Evolutionary conservation across 768 basidiomycete genomes (phyloP).

Genomic region (Podaxis sp.): DNA sequence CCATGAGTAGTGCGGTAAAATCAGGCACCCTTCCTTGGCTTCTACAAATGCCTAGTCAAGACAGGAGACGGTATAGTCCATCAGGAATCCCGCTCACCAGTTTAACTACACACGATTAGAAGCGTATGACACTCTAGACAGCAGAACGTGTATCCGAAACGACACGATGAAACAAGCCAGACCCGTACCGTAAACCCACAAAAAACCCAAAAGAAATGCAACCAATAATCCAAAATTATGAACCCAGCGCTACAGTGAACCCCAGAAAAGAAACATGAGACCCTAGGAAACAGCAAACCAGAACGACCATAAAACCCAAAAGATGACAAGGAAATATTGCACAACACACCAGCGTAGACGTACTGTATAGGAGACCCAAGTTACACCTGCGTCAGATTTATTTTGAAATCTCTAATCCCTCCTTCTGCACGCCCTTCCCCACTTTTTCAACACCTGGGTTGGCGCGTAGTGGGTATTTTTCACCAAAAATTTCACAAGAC

Average conservation of each 20-base stretch:
- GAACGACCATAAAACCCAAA: background rate
- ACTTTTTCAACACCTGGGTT: background rate
- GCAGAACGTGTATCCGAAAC: background rate
- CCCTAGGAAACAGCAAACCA: background rate
- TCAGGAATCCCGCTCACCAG: background rate
- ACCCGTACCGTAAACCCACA: background rate
- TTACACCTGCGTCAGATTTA: background rate
- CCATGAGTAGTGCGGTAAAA: background rate
- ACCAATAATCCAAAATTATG: conserved; percentile 1
- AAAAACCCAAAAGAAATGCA: background rate
- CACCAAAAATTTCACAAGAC: conserved; percentile 10
- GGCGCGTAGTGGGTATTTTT: conserved; percentile 2
- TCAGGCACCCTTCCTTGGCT: background rate
- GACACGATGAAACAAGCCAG: background rate
- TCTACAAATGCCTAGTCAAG: background rate
- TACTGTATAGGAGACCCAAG: background rate
- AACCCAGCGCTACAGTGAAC: background rate
- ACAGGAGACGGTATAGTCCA: background rate
- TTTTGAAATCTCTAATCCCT: background rate
- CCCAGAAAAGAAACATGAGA: background rate
- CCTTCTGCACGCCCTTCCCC: background rate
- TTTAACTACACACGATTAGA: background rate
- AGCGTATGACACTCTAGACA: background rate
- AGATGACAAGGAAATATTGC: background rate
- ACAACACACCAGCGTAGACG: background rate